These are phyloP conservation scores for Gracilaria vermiculophylla DNA, from an alignment of 23 red algal genomes.

Conservation along the genomic window DNA sequence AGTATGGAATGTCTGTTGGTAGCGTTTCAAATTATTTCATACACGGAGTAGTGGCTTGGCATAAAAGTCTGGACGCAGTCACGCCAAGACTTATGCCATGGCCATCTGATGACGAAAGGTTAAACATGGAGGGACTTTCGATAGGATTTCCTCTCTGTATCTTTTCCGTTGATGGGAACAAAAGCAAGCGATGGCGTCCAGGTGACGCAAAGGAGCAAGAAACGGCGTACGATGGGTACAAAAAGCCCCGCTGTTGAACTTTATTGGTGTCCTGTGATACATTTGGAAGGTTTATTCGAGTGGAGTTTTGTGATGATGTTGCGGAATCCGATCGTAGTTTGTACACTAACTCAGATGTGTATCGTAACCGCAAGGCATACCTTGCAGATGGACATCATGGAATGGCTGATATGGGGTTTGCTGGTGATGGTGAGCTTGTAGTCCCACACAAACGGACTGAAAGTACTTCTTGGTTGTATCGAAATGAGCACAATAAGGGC, in stretches of 20 bases:
- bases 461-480: neutral
- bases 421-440: neutral
- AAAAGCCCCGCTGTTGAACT: conserved; percentile 13
- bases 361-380: neutral
- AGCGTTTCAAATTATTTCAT: conserved; percentile 29
- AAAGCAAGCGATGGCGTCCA: neutral
- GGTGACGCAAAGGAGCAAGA: neutral
- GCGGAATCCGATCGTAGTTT: neutral
- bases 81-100: neutral
- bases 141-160: conserved; percentile 25
- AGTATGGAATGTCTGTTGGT: neutral
- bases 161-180: conserved; percentile 32
- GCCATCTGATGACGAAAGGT: neutral
- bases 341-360: conserved; percentile 16
- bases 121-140: neutral
- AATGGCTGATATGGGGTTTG: conserved; percentile 39
- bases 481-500: neutral
- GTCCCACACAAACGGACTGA: conserved; percentile 27
- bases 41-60: neutral
- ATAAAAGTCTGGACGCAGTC: neutral
- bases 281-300: conserved; percentile 6
- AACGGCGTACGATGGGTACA: conserved; percentile 35
- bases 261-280: conserved; percentile 24
- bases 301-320: conserved; percentile 14
- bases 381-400: conserved; percentile 3